These are phyloP conservation scores for Xylariaceae sp. DNA, from an alignment of 2,329 filamentous ascomycete genomes.

Conservation along the genomic window DNA sequence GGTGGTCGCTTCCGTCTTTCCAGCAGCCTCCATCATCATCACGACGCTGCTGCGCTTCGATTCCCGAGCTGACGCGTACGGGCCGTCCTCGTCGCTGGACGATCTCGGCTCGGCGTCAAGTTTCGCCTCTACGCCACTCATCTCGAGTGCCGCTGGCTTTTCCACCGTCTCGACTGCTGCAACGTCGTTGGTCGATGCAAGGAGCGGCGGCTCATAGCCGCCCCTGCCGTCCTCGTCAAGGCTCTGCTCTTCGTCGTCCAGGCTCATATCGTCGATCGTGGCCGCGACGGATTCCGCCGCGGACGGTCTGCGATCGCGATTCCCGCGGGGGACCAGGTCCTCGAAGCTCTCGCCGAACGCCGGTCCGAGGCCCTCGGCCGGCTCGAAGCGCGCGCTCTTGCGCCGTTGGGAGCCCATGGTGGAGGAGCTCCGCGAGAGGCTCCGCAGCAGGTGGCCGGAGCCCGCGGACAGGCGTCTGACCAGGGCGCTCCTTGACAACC, in stretches of 20 bases:
- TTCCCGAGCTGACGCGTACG: constrained; percentile 11
- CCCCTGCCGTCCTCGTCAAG: constrained; percentile 15
- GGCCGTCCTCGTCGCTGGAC: constrained; percentile 12
- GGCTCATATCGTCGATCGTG: constrained; percentile 47
- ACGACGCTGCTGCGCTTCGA: constrained; percentile 17
- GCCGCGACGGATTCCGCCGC: constrained; percentile 48
- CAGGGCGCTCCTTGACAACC: constrained; percentile 28
- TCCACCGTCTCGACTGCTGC: constrained; percentile 30
- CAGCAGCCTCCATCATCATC: constrained; percentile 7
- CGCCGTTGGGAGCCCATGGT: constrained; percentile 20
- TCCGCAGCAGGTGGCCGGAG: constrained; percentile 37
- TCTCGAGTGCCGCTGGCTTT: constrained; percentile 5
- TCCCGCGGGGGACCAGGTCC: constrained; percentile 34
- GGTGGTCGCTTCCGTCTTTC: constrained; percentile 10
- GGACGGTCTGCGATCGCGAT: constrained; percentile 24
- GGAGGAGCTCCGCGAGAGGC: constrained; percentile 31
- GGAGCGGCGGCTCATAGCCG: constrained; percentile 15
- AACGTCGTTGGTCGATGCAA: constrained; percentile 33
- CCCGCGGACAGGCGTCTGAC: constrained; percentile 42
- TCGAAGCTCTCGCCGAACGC: constrained; percentile 34
- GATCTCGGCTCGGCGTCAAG: constrained; percentile 5
- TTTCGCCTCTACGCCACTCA: constrained; percentile 4
- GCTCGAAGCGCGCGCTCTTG: constrained; percentile 13
- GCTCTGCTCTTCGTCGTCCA: constrained; percentile 29
- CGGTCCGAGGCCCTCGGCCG: constrained; percentile 8